phyloP scores from a whole-genome alignment of 1,284 basidiomycete genomes.

The Grifola frondosa region DNA sequence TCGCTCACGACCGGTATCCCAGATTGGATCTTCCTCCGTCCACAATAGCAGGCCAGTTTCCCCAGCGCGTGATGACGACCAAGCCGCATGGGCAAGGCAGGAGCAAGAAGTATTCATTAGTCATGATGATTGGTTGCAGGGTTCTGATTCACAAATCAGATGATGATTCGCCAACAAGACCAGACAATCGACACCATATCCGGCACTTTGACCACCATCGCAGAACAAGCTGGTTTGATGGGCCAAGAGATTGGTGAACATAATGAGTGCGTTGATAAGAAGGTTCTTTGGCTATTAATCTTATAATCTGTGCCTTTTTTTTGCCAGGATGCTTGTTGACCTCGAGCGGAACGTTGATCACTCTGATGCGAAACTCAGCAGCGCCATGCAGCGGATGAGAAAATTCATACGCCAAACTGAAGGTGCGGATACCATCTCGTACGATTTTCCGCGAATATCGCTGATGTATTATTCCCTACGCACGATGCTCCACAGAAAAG shows the following conservation, averaged over 20 bases:
- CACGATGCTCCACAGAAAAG: slow-evolving; percentile 46
- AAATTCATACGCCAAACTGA: slow-evolving; percentile 84
- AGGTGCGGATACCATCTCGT: slow-evolving; percentile 43
- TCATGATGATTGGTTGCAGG: neutral
- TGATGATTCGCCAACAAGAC: slow-evolving; percentile 86
- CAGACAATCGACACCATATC: slow-evolving; percentile 81
- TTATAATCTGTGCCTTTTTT: neutral
- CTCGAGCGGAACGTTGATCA: slow-evolving; percentile 74
- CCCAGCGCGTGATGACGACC: slow-evolving; percentile 53
- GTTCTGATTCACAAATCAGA: slow-evolving; percentile 40
- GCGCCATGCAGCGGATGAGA: slow-evolving; percentile 72
- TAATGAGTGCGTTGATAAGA: slow-evolving; percentile 62
- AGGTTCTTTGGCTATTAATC: neutral
- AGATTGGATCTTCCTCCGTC: slow-evolving; percentile 18
- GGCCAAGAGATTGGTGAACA: slow-evolving; percentile 87
- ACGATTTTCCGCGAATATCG: neutral
- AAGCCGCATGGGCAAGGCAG: slow-evolving; percentile 76
- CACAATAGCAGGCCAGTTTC: slow-evolving; percentile 12
- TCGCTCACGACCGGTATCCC: slow-evolving; percentile 26
- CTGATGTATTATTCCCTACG: neutral
- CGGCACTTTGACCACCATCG: slow-evolving; percentile 77
- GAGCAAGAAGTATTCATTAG: slow-evolving; percentile 68
- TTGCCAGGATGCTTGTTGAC: slow-evolving; percentile 76
- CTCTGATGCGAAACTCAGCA: slow-evolving; percentile 68
- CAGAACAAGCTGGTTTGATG: slow-evolving; percentile 88